Evolutionary conservation across 305 asterid genomes (phyloP).

Genomic region (Ilex paraguariensis): DNA sequence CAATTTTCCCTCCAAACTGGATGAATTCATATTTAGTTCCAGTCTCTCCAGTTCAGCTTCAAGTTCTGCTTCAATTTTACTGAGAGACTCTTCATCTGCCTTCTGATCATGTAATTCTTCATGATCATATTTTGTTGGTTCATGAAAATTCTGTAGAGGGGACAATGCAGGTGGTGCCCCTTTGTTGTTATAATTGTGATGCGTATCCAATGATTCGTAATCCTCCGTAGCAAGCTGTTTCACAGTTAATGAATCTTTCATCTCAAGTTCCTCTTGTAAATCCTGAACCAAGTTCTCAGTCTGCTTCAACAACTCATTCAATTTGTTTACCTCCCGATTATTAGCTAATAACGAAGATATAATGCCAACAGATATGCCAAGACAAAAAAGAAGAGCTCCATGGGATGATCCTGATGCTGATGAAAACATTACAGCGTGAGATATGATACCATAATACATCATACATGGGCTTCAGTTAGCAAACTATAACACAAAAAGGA

Average conservation of each 20-base stretch:
- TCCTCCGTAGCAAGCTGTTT: conserved; percentile 70
- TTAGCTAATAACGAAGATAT: conserved; percentile 47
- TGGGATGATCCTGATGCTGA: conserved; percentile 51
- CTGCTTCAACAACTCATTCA: conserved; percentile 55
- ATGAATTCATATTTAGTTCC: conserved; percentile 57
- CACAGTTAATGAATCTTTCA: conserved; percentile 83
- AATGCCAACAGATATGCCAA: conserved; percentile 70
- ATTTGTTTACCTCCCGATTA: conserved; percentile 47
- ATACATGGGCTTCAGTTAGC: background rate
- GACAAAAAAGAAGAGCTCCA: conserved; percentile 43
- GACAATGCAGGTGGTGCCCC: conserved; percentile 27
- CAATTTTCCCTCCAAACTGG: conserved; percentile 42
- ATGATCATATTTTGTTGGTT: conserved; percentile 7
- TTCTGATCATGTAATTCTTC: conserved; percentile 28
- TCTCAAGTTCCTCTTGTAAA: conserved; percentile 87
- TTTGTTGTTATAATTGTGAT: conserved; percentile 20
- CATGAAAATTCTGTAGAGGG: conserved; percentile 21
- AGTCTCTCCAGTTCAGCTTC: conserved; percentile 87
- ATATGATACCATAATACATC: background rate
- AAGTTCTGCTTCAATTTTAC: conserved; percentile 90
- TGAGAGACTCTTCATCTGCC: conserved; percentile 54
- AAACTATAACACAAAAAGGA: background rate
- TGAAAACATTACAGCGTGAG: background rate
- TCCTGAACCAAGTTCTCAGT: conserved; percentile 75
- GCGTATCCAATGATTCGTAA: conserved; percentile 41